These are phyloP conservation scores for Trametes polyzona DNA, from an alignment of 1,284 basidiomycete genomes.

Conservation along the genomic window DNA sequence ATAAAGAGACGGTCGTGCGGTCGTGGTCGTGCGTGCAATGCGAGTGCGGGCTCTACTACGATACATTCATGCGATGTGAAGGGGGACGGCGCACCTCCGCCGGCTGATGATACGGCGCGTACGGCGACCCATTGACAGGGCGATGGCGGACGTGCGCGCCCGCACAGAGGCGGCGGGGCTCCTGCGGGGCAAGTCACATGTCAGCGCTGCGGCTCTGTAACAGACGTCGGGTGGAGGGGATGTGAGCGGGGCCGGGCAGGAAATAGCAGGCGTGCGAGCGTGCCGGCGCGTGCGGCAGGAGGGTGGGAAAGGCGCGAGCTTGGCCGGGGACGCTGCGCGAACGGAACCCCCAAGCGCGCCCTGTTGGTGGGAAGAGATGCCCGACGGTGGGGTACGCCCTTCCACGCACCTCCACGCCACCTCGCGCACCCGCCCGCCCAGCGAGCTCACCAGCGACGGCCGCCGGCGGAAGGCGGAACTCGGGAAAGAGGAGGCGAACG, in stretches of 20 bases:
- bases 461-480: constrained; percentile 13
- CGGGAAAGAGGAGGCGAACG: too few relatives aligned
- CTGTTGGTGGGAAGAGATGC: constrained; percentile 19
- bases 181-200: constrained; percentile 11
- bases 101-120: neutral
- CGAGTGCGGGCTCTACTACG: constrained; percentile 22
- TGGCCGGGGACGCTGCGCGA: constrained; percentile 16
- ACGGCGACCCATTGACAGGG: too few relatives aligned
- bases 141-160: neutral
- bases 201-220: constrained; percentile 13
- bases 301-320: constrained; percentile 20
- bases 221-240: constrained; percentile 3
- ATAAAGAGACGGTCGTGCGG: too few relatives aligned
- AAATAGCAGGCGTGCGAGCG: constrained; percentile 22
- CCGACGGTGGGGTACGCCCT: constrained; percentile 16
- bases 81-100: neutral
- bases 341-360: constrained; percentile 10
- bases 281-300: constrained; percentile 2
- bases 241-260: constrained; percentile 19
- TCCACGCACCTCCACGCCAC: constrained; percentile 20
- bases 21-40: constrained; percentile 19
- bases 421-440: neutral
- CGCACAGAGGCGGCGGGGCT: neutral
- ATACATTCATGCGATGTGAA: constrained; percentile 19
- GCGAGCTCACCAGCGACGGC: constrained; percentile 3